A percentile compares a stretch with the other conserved stretches of the same genome.
phyloP scores from a whole-genome alignment of 2,329 filamentous ascomycete species.

The Emydomyces testavorans region DNA sequence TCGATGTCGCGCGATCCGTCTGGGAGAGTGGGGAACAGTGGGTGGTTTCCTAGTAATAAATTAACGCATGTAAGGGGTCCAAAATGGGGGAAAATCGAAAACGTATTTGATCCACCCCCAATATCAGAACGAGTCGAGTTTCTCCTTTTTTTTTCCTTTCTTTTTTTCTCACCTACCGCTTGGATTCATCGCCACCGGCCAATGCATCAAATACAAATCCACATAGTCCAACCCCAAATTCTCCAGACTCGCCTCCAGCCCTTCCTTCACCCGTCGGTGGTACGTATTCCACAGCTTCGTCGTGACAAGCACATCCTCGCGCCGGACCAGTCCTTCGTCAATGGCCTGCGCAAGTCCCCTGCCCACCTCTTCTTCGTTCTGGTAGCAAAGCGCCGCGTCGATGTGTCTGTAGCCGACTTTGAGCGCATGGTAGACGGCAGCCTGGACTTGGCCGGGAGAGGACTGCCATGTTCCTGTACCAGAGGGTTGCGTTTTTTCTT shows the following conservation, averaged over 20 bases:
- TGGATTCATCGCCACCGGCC: constrained; percentile 65
- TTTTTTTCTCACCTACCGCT: constrained; percentile 50
- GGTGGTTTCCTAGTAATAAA: constrained; percentile 32
- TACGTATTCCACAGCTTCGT: constrained; percentile 80
- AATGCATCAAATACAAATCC: constrained; percentile 73
- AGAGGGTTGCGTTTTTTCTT: too few species aligned
- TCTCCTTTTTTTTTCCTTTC: too few species aligned
- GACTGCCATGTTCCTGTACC: constrained; percentile 52
- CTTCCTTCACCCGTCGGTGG: constrained; percentile 56
- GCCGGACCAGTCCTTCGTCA: constrained; percentile 54
- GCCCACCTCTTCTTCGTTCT: constrained; percentile 68
- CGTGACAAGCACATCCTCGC: constrained; percentile 70
- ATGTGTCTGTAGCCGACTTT: constrained; percentile 21
- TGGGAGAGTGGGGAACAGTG: constrained; percentile 56
- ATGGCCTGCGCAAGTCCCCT: constrained; percentile 64
- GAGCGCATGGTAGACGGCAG: constrained; percentile 40
- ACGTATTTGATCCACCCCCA: too few species aligned
- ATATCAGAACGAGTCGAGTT: too few species aligned
- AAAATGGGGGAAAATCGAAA: too few species aligned
- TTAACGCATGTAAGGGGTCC: too few species aligned
- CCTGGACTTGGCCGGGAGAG: constrained; percentile 46
- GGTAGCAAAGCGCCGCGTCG: constrained; percentile 31
- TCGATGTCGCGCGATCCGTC: constrained; percentile 66
- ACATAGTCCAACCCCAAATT: constrained; percentile 67
- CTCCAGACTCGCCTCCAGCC: constrained; percentile 61